Base-by-base conservation (phyloP, 2,329 filamentous ascomycete species). In the Chalara sp. region DNA sequence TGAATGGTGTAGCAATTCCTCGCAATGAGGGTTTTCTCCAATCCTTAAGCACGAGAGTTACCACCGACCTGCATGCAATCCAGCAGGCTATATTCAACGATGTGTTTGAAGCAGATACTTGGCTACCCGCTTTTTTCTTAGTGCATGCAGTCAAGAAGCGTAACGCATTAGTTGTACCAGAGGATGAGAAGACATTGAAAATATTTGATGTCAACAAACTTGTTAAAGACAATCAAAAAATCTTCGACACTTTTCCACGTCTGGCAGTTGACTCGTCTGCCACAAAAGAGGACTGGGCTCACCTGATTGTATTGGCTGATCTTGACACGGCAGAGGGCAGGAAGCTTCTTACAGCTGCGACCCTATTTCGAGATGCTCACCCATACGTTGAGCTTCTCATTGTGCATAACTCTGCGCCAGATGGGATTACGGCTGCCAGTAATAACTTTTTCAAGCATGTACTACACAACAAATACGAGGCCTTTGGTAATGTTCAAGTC, bases 91-190 rank as follows among this genome's bases (percentile, higher is more conserved):
- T 96, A 1, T 89, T 83, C 55, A 81, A 86, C 58, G 82, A 82
- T 2, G 63, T 70, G 1, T 70, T 96, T 37, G 72, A 79, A 10
- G 84, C 95, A 10, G 80, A 87, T 29, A 73, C 73, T n/a, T 90
- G 85, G 80, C 64, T 95, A 31, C 84, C 88, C 0, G 76, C 75
- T 0, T 69, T 83, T 10, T 95, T 96, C 66, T 72, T 97, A 5
- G 71, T 80, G n/a, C 70, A 78, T 37, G 86, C 92, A 6, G 73
- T 83, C 21, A 66, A 75, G 1, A 77, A 81, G 46, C 84, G 93
- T 48, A 96, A 95, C 64, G 74, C 81, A 2, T 76, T 91, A 52
- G 82, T 97, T 52, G 83, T 89, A 40, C 88, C 89, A 0, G 87
- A 93, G 58, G 80, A 87, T 52, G 81, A 89, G 31, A 86, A 85